These are phyloP conservation scores for Ceratobasidium sp. DNA, from an alignment of 1,284 basidiomycete species.

Conservation along the genomic window DNA sequence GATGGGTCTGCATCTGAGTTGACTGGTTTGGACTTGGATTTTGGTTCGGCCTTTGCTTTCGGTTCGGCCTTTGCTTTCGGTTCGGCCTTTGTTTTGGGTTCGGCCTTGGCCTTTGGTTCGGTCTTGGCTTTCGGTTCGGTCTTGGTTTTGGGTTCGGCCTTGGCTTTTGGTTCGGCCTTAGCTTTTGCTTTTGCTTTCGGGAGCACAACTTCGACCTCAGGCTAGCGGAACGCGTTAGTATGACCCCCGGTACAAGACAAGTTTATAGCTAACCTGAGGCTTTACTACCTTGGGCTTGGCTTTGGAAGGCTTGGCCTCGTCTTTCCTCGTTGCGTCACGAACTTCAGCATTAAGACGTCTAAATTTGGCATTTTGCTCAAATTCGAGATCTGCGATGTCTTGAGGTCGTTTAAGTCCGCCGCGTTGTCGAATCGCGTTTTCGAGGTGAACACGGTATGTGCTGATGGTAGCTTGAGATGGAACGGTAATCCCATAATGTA, in stretches of 20 bases:
- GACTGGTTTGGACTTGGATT: background rate
- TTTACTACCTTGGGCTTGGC: background rate
- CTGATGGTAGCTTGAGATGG: constrained; percentile 17
- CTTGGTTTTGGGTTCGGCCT: background rate
- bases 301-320: constrained; percentile 14
- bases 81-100: constrained; percentile 8
- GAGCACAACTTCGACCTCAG: background rate
- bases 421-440: constrained; percentile 34
- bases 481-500: constrained; percentile 23
- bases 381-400: constrained; percentile 19
- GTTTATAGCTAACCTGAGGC: background rate
- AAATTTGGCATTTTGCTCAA: constrained; percentile 35
- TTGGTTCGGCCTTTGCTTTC: constrained; percentile 28
- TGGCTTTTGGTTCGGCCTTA: constrained; percentile 19
- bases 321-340: constrained; percentile 25
- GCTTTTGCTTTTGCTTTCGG: constrained; percentile 15
- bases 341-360: constrained; percentile 33
- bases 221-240: background rate
- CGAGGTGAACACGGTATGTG: constrained; percentile 32
- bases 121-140: constrained; percentile 11
- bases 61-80: background rate
- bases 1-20: background rate
- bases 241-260: background rate
- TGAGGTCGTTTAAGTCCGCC: constrained; percentile 27
- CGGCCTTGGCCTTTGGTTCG: constrained; percentile 3